A percentile compares a stretch with the other conserved stretches of the same genome.
Evolutionary conservation across 140 eudicot species (phyloP).

Genomic region (Oenanthe javanica): DNA sequence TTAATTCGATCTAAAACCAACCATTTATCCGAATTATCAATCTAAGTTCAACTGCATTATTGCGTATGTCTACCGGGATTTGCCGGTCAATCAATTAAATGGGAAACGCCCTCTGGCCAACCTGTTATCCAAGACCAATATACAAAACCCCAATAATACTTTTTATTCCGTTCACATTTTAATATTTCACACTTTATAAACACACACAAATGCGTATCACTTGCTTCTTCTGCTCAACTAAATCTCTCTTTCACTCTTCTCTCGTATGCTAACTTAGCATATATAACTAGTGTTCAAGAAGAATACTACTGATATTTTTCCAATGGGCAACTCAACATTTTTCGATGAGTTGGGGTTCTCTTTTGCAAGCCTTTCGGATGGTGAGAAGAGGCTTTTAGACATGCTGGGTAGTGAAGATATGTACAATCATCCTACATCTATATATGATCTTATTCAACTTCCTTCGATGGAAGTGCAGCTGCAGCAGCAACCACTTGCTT

Average conservation of each 20-base stretch:
- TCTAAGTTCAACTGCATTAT: no score
- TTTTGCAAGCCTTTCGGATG: not conserved
- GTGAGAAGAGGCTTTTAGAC: slow-evolving; percentile 6
- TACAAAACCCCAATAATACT: slow-evolving; percentile 5
- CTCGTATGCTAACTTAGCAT: not conserved
- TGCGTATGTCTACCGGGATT: slow-evolving; percentile 23
- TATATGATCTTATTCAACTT: slow-evolving; percentile 1
- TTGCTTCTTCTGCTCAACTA: not conserved
- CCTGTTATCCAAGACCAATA: slow-evolving; percentile 22
- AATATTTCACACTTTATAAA: not conserved
- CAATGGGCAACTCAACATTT: not conserved
- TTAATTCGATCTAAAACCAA: no score
- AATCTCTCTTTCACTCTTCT: not conserved
- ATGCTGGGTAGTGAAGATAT: slow-evolving; percentile 7
- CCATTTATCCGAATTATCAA: no score
- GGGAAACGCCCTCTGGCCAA: slow-evolving; percentile 17
- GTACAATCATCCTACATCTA: not conserved
- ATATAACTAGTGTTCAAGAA: not conserved
- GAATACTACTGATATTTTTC: not conserved
- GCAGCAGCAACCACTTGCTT: not conserved
- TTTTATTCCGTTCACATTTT: not conserved
- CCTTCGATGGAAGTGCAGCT: not conserved
- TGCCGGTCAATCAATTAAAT: slow-evolving; percentile 21
- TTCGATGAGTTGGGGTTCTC: not conserved
- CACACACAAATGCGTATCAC: not conserved